Evolutionary conservation across 371 early-diverging fungal genomes (phyloP), one percentile per base, ranked within the genome.

Genomic region (Mucor plumbeus): DNA sequence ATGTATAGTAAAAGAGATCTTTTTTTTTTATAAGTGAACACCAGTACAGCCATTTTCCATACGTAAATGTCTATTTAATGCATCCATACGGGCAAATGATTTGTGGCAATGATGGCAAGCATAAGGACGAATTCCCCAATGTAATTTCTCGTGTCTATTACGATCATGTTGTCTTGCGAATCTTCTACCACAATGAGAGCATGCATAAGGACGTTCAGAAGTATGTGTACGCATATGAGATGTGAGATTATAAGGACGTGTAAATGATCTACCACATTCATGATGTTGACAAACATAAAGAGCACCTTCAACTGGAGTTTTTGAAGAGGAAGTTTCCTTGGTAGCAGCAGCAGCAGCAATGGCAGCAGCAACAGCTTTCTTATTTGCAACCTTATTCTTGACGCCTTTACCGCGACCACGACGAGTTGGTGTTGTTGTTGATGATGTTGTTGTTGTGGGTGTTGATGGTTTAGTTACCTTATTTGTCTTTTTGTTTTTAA

Each of bases 181-280:
- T 11, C 74, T 66, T 58, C 77, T 63, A 17, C 75, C 79, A 64
- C 84, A 84, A 41, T 76, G 65, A 31, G 73, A 67, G 56, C 84
- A 84, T 6, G 75, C 68, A 59, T 67, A 84, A 41, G 82, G 82
- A 17, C 79, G 69, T 58, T 79, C 79, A 15, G 72, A 44, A 14
- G 89, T 87, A 64, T 92, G 93, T 1, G 92, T 91, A 26, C 87
- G 80, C 63, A 81, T 76, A 57, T 92, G 93, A 21, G 91, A 90
- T 47, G 84, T 88, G n/a, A 91, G 78, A 67, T 91, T 92, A 61
- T 90, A 91, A 21, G 82, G 86, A 21, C 91, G 83, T 17, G 90
- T 84, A 67, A 92, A 92, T 31, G 81, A 78, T 72, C 86, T 88
- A 31, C 73, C 81, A 68, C 93, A 92, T 3, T 84, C 88, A 6